Evolutionary conservation across 495 filamentous ascomycete genomes (phyloP).

Genomic region (Choiromyces venosus): DNA sequence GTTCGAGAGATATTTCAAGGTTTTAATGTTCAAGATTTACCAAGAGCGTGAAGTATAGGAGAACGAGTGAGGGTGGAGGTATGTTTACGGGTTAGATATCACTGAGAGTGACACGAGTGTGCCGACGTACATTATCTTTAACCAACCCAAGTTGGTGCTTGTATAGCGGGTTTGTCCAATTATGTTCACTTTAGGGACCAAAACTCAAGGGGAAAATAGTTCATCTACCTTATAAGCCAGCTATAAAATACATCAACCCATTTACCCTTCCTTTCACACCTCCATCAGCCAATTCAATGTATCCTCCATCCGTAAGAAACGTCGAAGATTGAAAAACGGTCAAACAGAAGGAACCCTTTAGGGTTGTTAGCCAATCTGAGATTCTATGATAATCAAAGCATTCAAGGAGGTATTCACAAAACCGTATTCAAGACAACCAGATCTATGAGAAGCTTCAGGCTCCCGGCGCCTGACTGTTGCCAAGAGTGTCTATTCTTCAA

Average conservation of each 20-base stretch:
- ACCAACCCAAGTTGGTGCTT: background rate
- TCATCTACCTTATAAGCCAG: background rate
- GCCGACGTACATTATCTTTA: background rate
- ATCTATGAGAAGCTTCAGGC: background rate
- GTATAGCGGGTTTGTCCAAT: background rate
- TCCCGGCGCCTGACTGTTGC: background rate
- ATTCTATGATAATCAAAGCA: background rate
- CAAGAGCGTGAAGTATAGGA: background rate
- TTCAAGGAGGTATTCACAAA: background rate
- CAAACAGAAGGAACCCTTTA: background rate
- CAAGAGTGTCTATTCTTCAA: background rate
- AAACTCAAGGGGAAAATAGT: background rate
- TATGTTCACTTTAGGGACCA: background rate
- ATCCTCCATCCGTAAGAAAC: slow-evolving; percentile 2
- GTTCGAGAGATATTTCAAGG: too few species aligned
- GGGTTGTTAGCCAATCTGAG: background rate
- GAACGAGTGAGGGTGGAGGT: background rate
- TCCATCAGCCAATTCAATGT: background rate
- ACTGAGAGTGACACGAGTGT: background rate
- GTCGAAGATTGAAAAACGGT: slow-evolving; percentile 1
- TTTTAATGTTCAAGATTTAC: background rate
- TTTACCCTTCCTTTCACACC: background rate
- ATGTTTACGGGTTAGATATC: background rate
- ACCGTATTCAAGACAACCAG: background rate
- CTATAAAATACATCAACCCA: slow-evolving; percentile 3